A percentile compares a stretch with the other conserved stretches of the same genome.
Conservation (phyloP, 805 yeast species). For the Cyberlindnera nakhonratchasimensis region DNA sequence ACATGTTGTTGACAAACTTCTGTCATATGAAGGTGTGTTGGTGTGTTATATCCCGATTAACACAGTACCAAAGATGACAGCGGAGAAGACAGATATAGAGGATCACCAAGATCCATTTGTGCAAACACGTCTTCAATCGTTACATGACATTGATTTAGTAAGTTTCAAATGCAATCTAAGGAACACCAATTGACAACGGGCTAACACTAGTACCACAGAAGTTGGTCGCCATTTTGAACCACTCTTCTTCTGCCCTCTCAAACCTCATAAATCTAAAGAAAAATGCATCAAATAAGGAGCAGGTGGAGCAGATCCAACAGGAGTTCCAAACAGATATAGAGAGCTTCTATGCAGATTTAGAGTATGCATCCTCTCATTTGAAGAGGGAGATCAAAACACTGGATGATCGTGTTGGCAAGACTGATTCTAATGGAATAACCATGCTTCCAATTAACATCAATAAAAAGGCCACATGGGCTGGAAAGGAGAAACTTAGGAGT, state of each 20-base stretch:
- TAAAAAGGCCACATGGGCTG: slow-evolving; percentile 67
- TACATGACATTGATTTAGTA: slow-evolving; percentile 47
- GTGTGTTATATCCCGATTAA: not conserved
- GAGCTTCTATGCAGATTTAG: slow-evolving; percentile 50
- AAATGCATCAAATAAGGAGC: slow-evolving; percentile 20
- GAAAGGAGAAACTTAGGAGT: slow-evolving; percentile 50
- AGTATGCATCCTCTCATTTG: slow-evolving; percentile 54
- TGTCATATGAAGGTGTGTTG: not conserved
- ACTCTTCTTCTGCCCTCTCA: slow-evolving; percentile 45
- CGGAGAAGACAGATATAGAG: not conserved
- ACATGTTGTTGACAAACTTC: too few species aligned
- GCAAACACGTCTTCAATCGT: slow-evolving; percentile 48
- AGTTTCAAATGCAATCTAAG: slow-evolving; percentile 7
- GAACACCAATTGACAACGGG: not conserved
- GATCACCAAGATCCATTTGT: slow-evolving; percentile 35
- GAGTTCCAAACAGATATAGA: slow-evolving; percentile 43
- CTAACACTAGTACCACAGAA: slow-evolving; percentile 25
- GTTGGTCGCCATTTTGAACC: slow-evolving; percentile 48
- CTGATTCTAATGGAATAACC: slow-evolving; percentile 43
- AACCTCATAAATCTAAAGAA: slow-evolving; percentile 36
- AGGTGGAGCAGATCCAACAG: slow-evolving; percentile 30
- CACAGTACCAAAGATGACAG: slow-evolving; percentile 1
- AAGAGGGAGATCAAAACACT: slow-evolving; percentile 64
- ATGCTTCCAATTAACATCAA: slow-evolving; percentile 67
- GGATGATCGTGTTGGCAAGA: slow-evolving; percentile 55